phyloP scores from a whole-genome alignment of 805 yeast genomes.

The Yarrowia sp. region DNA sequence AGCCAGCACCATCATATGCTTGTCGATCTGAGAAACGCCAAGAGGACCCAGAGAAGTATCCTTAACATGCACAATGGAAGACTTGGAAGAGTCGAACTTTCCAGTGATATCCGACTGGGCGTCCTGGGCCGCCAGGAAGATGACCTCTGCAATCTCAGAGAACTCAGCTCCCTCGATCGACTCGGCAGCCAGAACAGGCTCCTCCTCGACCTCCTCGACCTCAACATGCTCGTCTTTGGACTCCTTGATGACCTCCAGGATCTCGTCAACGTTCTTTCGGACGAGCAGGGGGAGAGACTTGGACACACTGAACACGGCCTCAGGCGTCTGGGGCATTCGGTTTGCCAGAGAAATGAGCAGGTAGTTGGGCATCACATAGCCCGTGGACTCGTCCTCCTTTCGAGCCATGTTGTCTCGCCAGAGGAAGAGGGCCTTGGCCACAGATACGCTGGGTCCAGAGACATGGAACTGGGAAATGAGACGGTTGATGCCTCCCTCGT shows the following conservation, averaged over 20 bases:
- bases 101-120: constrained; percentile 7
- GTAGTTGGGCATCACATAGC: constrained; percentile 83
- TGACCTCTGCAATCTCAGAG: constrained; percentile 18
- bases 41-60: constrained; percentile 16
- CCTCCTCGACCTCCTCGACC: constrained; percentile 17
- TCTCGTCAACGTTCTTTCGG: constrained; percentile 53
- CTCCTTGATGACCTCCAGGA: constrained; percentile 56
- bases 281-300: constrained; percentile 51
- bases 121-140: constrained; percentile 17
- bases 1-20: constrained; percentile 21
- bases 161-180: constrained; percentile 21
- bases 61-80: constrained; percentile 6
- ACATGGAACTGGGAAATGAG: constrained; percentile 31
- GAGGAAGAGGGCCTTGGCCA: constrained; percentile 60
- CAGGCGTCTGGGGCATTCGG: constrained; percentile 55
- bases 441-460: constrained; percentile 25
- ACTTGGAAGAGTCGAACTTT: constrained; percentile 19
- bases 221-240: constrained; percentile 27
- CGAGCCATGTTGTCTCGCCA: constrained; percentile 87
- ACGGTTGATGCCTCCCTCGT: constrained; percentile 25
- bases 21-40: background rate
- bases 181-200: constrained; percentile 15
- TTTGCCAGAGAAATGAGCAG: constrained; percentile 60
- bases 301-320: constrained; percentile 34
- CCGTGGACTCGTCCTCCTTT: constrained; percentile 73